Percentiles rank a stretch among this genome's conserved stretches.
Evolutionary conservation across 495 filamentous ascomycete genomes (phyloP).

Genomic region (Talaromyces wortmannii): DNA sequence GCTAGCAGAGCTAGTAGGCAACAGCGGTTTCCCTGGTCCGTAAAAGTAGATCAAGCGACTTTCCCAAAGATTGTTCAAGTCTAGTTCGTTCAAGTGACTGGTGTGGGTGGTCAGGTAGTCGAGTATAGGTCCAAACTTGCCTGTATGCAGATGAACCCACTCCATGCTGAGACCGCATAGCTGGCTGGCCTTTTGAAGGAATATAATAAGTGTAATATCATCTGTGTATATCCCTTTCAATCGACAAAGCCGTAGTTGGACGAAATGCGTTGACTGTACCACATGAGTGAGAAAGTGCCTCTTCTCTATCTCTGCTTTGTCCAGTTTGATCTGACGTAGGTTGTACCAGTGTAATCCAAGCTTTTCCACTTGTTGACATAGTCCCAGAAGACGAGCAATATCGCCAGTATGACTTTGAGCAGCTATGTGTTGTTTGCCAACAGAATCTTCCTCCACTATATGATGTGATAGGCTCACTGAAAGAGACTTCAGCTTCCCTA

Average conservation of each 20-base stretch:
- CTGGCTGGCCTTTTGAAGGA: not conserved
- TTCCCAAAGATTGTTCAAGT: not conserved
- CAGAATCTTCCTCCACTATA: not conserved
- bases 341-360: slow-evolving; percentile 1
- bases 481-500: not conserved
- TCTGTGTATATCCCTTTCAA: slow-evolving; percentile 1
- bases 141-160: not conserved
- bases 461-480: not conserved
- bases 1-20: not conserved
- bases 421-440: not conserved
- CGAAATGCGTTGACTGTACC: not conserved
- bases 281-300: not conserved
- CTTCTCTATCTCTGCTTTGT: not conserved
- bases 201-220: not conserved
- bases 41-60: not conserved
- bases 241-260: not conserved
- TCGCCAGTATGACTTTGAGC: not conserved
- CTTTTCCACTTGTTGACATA: not conserved
- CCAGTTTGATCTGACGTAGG: not conserved
- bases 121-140: not conserved
- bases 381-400: not conserved
- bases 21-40: not conserved
- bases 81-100: not conserved
- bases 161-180: not conserved
- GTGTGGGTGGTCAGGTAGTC: not conserved